phyloP scores from a whole-genome alignment of 2,329 filamentous ascomycete genomes.

The Aplosporella prunicola region DNA sequence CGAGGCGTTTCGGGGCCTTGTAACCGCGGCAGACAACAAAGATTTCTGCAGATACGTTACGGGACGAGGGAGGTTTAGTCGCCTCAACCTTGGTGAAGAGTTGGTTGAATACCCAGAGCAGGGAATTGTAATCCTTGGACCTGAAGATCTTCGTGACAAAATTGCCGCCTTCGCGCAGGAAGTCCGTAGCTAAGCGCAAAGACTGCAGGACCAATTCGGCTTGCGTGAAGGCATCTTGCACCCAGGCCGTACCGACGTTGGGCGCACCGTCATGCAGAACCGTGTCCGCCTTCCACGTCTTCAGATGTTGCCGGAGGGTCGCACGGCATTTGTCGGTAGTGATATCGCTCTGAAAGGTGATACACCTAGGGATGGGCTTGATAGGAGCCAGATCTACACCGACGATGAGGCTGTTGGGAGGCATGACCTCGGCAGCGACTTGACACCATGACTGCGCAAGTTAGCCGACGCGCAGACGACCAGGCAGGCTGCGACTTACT shows the following conservation, averaged over 20 bases:
- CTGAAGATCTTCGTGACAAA: conserved; percentile 98
- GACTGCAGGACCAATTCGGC: conserved; percentile 85
- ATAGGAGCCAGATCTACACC: conserved; percentile 93
- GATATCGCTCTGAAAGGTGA: conserved; percentile 95
- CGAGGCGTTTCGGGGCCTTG: conserved; percentile 88
- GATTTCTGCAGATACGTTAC: conserved; percentile 96
- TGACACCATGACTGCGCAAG: conserved; percentile 76
- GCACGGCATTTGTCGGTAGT: conserved; percentile 93
- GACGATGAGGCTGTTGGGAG: conserved; percentile 76
- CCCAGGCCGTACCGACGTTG: conserved; percentile 96
- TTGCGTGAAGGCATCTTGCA: conserved; percentile 96
- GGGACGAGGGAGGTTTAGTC: conserved; percentile 89
- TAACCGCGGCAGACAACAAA: conserved; percentile 95
- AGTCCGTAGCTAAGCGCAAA: conserved; percentile 89
- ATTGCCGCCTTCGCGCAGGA: conserved; percentile 76
- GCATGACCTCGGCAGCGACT: conserved; percentile 93
- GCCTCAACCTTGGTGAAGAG: conserved; percentile 92
- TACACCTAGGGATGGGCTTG: conserved; percentile 87
- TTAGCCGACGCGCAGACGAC: not conserved
- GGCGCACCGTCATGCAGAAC: conserved; percentile 95
- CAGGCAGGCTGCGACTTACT: conserved; percentile 45
- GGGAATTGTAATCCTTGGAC: conserved; percentile 90
- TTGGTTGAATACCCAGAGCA: conserved; percentile 97
- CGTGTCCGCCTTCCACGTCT: conserved; percentile 92
- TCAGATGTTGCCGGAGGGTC: conserved; percentile 79